Base-by-base conservation (phyloP, 176 grass and related monocot genomes). In the Bonia amplexicaulis region DNA sequence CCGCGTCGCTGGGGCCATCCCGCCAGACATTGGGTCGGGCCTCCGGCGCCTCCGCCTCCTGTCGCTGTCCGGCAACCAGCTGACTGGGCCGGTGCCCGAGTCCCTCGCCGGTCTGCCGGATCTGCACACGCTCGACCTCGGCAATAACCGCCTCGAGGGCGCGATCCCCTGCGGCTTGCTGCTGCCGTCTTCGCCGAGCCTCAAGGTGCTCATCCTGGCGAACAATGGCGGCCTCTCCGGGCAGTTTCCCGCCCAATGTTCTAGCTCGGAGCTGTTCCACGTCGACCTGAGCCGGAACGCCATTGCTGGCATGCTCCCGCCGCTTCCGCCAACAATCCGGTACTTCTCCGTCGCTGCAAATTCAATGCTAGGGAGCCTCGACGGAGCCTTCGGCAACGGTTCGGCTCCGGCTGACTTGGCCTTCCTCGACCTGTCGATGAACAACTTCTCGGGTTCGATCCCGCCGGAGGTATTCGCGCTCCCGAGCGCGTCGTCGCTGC, bases 101-200 rank as follows among this genome's bases (percentile, higher is more conserved):
- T 92, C 90, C 12, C 84, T 97, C 31, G 88, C 90, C 14, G 88
- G 88, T 0, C 76, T 94, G 0, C 92, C 92, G 0, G 90, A 94
- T 57, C 90, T 97, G 60, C 94, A 94, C 87, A 97, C 94, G 65
- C 90, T 97, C 77, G 94, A 97, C 86, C 94, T 97, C 65, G 88
- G 92, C 66, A 83, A 88, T 23, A 97, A 97, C 90, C 76, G 54
- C 9, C 94, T 97, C 59, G 81, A 82, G 11, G 92, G 94, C 20
- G 37, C 16, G 5, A 62, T 94, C 45, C 92, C 94, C 1, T 5
- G 42, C 14, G 84, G 79, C 0, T 80, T 97, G 58, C 73, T 97
- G 2, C 85, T 88, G 0, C 87, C 92, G 2, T 83, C 84, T 1
- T 96, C 91, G 20, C 87, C 90, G 6, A 94, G 70, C 76, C 92